Conservation (phyloP, 192 early-diverging fungal species). For the Dimargaris cristalligena region DNA sequence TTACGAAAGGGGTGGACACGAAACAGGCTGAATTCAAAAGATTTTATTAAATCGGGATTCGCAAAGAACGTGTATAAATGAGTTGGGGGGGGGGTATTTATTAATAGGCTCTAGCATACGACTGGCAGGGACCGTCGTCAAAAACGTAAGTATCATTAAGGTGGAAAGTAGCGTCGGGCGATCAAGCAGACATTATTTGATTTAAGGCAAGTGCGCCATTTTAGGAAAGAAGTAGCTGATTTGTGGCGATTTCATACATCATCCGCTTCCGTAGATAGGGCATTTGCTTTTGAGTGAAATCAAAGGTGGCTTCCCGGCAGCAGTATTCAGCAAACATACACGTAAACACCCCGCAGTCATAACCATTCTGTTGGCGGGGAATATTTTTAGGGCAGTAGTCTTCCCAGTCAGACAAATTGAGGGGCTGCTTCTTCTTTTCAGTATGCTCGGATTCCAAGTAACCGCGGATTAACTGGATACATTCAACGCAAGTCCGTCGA, state of each 20-base stretch:
- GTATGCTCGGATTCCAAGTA: conserved; percentile 55
- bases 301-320: conserved; percentile 37
- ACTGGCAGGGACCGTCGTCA: too few species aligned
- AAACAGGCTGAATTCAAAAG: not conserved
- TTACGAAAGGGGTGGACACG: not conserved
- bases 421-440: conserved; percentile 48
- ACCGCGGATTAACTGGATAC: conserved; percentile 34
- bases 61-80: too few species aligned
- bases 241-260: conserved; percentile 51
- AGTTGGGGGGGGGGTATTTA: too few species aligned
- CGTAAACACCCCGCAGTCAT: conserved; percentile 92
- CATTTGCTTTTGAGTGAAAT: conserved; percentile 64
- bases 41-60: not conserved
- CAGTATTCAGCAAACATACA: conserved; percentile 70
- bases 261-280: conserved; percentile 48
- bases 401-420: conserved; percentile 52
- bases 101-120: too few species aligned
- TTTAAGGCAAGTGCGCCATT: too few species aligned
- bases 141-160: too few species aligned
- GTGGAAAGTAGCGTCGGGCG: too few species aligned
- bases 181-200: too few species aligned
- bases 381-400: conserved; percentile 49
- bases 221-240: conserved; percentile 15
- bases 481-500: too few species aligned
- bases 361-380: conserved; percentile 72